These are phyloP conservation scores for Ophiostoma ips DNA, from an alignment of 2,329 filamentous ascomycete species.

Conservation along the genomic window DNA sequence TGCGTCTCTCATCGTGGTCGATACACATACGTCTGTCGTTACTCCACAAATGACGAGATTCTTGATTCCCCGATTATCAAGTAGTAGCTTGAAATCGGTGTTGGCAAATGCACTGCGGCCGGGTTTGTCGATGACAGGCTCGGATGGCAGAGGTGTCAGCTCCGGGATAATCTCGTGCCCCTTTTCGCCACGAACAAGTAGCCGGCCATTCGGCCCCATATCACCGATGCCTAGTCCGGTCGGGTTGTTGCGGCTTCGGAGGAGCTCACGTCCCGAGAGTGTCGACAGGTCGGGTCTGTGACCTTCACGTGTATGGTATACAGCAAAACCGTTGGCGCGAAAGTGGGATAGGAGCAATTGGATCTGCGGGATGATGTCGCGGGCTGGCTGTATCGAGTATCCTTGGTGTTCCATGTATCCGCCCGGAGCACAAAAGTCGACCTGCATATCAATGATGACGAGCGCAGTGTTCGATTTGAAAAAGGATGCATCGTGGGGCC, in stretches of 20 bases:
- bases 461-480: constrained; percentile 2
- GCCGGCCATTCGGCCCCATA: constrained; percentile 6
- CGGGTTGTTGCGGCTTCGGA: constrained; percentile 8
- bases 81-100: constrained; percentile 9
- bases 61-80: constrained; percentile 4
- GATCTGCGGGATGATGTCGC: constrained; percentile 4
- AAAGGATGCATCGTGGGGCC: constrained; percentile 8
- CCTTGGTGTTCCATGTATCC: constrained; percentile 9
- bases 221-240: constrained; percentile 7
- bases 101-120: constrained; percentile 7
- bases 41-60: constrained; percentile 9
- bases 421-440: constrained; percentile 9
- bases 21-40: constrained; percentile 9
- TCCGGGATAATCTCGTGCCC: constrained; percentile 9
- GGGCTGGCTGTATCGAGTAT: constrained; percentile 8
- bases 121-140: constrained; percentile 10
- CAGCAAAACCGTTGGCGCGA: constrained; percentile 1
- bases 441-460: constrained; percentile 10
- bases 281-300: constrained; percentile 10
- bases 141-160: neutral
- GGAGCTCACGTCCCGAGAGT: constrained; percentile 2
- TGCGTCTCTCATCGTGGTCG: constrained; percentile 6
- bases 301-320: constrained; percentile 10
- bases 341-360: constrained; percentile 2
- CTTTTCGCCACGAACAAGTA: constrained; percentile 8